These are phyloP conservation scores for Schizosaccharomyces osmophilus DNA, from an alignment of 805 yeast species.

Conservation along the genomic window DNA sequence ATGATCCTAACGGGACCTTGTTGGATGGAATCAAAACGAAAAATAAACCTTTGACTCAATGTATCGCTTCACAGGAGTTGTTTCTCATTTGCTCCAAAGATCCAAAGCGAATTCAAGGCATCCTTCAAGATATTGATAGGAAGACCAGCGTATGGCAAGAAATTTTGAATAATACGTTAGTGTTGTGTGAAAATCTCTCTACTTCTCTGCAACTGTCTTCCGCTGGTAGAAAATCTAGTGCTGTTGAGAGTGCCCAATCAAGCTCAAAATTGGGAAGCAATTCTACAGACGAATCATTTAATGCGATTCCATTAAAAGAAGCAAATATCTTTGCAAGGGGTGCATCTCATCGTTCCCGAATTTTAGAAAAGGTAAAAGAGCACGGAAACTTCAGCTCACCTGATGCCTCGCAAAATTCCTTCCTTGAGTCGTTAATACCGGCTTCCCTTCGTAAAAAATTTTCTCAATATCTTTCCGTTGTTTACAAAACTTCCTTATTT, in stretches of 20 bases:
- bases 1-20: constrained; percentile 16
- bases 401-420: too few species aligned
- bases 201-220: not conserved
- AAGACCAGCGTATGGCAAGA: constrained; percentile 14
- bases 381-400: not conserved
- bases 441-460: not conserved
- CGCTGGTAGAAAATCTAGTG: not conserved
- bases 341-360: not conserved
- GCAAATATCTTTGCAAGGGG: not conserved
- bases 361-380: not conserved
- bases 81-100: constrained; percentile 12
- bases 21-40: constrained; percentile 13
- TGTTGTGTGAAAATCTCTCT: not conserved
- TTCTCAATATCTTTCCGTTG: not conserved
- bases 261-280: not conserved
- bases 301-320: not conserved
- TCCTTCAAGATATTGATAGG: constrained; percentile 16
- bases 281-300: not conserved
- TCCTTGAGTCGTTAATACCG: not conserved
- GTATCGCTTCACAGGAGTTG: constrained; percentile 19
- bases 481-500: not conserved
- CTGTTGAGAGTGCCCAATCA: not conserved
- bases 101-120: constrained; percentile 13
- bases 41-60: constrained; percentile 3
- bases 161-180: constrained; percentile 10